These are phyloP conservation scores for Curvularia verruculosa DNA, from an alignment of 2,329 filamentous ascomycete species.

Conservation along the genomic window DNA sequence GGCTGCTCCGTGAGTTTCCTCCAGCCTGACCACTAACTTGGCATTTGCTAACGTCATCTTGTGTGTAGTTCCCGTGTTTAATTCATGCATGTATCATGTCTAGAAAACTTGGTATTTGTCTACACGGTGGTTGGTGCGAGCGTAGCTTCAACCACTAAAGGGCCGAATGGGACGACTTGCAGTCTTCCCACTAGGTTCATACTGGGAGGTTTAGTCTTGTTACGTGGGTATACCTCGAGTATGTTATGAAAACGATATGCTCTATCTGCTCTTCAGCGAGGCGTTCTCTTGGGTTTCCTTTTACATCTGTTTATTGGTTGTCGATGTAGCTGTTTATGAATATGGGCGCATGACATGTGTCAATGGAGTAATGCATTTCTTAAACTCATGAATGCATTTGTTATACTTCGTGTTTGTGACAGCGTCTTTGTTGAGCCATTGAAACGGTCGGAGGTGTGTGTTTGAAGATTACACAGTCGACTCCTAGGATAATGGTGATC, in stretches of 20 bases:
- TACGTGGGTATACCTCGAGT: neutral
- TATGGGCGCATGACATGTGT: neutral
- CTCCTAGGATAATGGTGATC: too few species aligned
- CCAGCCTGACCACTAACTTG: neutral
- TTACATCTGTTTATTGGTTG: neutral
- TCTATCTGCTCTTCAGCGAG: neutral
- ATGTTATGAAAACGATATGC: neutral
- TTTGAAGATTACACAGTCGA: neutral
- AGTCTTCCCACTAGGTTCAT: neutral
- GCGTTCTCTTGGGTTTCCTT: neutral
- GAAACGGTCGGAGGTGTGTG: neutral
- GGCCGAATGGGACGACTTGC: neutral
- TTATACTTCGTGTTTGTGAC: neutral
- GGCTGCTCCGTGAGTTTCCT: constrained; percentile 13
- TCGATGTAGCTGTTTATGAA: neutral
- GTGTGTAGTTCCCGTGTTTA: neutral
- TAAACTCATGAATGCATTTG: neutral
- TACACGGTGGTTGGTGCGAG: too few species aligned
- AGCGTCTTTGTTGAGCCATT: neutral
- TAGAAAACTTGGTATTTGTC: neutral
- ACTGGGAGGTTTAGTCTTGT: neutral
- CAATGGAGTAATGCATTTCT: neutral
- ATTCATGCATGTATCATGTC: neutral
- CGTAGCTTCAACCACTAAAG: neutral
- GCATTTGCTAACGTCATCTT: neutral